Base-by-base conservation (phyloP, 768 basidiomycete genomes). In the Baorangia bicolor region DNA sequence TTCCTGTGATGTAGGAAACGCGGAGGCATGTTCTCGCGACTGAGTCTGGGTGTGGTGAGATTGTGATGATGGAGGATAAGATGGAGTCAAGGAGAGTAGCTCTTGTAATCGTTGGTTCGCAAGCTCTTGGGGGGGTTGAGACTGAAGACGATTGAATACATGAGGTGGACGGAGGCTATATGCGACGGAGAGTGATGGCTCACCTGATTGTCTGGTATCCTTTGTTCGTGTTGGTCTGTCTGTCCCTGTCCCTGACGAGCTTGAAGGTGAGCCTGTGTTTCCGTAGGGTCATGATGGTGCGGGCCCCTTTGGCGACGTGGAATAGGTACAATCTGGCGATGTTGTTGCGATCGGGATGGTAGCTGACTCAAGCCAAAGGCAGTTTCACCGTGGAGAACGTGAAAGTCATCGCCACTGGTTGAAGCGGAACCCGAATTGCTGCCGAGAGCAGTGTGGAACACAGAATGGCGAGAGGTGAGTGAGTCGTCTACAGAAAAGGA, bases 31-130 rank as follows among this genome's bases (percentile, higher is more conserved):
- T 20, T 53, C 59, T 12, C 20, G 51, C 31, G 47, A 23, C 14
- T 51, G 58, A 39, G 9, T 44, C n/a, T 55, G 53, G 4, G 43
- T 35, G 16, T 1, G 33, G 12, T 40, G 38, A 21, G 54, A 27
- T 21, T 58, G 51, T 0, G 27, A 23, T 28, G 35, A 25, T 27
- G 31, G 20, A 41, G 44, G 16, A 30, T 63, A 46, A 8, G 64
- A 34, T 2, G 56, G 16, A 4, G 25, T 5, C 6, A 60, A 31
- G 2, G 65, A 61, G 20, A 69, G 66, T 21, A 69, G 27, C n/a
- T 69, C 58, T 33, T 68, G 68, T 4, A 69, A 30, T 0, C 68
- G 68, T 46, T 60, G 65, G 18, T 48, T 65, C 10, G 60, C 41
- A 8, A 69, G 51, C 3, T 49, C 60, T 41, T 56, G 61, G 5